These are phyloP conservation scores for Halteria grandinella DNA, from an alignment of 73 alveolate genomes.

Conservation along the genomic window DNA sequence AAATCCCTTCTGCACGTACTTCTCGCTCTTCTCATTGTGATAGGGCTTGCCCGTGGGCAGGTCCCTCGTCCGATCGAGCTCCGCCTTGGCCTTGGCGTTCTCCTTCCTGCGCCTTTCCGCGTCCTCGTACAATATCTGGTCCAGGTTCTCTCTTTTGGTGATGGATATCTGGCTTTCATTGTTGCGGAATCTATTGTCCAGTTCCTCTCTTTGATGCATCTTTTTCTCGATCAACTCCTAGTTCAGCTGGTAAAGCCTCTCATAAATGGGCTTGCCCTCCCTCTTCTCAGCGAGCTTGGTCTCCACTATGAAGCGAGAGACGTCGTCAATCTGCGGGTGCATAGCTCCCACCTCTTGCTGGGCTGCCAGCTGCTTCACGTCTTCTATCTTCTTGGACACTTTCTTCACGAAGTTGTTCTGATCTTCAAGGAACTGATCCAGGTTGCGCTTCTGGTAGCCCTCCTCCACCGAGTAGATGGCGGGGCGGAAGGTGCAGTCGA, in stretches of 20 bases:
- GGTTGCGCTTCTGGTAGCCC: neutral
- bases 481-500: slow-evolving; percentile 52
- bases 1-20: slow-evolving; percentile 38
- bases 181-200: no score
- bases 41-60: neutral
- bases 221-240: neutral
- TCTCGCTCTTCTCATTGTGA: slow-evolving; percentile 41
- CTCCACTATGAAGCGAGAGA: slow-evolving; percentile 16
- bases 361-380: neutral
- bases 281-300: slow-evolving; percentile 13
- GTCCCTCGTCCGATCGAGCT: neutral
- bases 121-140: slow-evolving; percentile 38
- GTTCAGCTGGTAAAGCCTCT: slow-evolving; percentile 41
- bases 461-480: neutral
- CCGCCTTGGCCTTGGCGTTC: neutral
- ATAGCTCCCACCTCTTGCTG: slow-evolving; percentile 2
- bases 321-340: slow-evolving; percentile 49
- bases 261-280: slow-evolving; percentile 43
- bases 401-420: slow-evolving; percentile 16
- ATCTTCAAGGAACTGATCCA: slow-evolving; percentile 38
- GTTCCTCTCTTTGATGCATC: neutral
- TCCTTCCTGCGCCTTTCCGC: slow-evolving; percentile 42
- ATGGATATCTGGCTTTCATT: no score
- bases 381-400: slow-evolving; percentile 11
- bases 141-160: no score